Conservation (phyloP, 1,284 basidiomycete species). For the Heliocybe sulcata region DNA sequence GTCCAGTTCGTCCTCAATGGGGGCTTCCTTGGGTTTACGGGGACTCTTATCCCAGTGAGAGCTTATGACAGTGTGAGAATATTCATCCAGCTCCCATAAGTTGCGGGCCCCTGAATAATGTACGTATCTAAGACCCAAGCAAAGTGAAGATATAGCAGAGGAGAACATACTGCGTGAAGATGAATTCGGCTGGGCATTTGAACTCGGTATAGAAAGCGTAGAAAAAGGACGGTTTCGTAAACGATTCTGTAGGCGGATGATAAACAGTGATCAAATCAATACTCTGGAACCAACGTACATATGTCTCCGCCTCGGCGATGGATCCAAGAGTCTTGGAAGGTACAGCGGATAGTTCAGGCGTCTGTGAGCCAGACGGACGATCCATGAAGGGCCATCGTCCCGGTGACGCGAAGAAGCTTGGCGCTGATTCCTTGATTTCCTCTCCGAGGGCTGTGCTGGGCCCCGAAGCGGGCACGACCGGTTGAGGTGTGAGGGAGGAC, state of each 20-base stretch:
- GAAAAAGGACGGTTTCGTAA: background rate
- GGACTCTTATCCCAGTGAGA: conserved; percentile 56
- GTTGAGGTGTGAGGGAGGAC: background rate
- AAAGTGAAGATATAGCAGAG: background rate
- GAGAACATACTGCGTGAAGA: background rate
- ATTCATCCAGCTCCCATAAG: conserved; percentile 63
- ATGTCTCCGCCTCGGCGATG: background rate
- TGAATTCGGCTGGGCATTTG: background rate
- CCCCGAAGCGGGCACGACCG: background rate
- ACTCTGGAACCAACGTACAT: background rate
- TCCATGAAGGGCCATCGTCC: background rate
- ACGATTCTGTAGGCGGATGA: background rate
- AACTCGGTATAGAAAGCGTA: background rate
- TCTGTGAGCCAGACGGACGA: background rate
- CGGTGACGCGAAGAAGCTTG: background rate
- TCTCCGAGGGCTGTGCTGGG: background rate
- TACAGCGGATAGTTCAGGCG: background rate
- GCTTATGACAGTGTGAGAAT: conserved; percentile 68
- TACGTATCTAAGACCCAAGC: background rate
- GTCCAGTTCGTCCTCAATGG: conserved; percentile 27
- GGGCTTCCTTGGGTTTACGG: conserved; percentile 47
- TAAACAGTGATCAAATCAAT: background rate
- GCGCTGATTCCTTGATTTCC: background rate
- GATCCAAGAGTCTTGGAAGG: background rate
- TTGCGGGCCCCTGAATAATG: conserved; percentile 26